Conservation (phyloP, 371 early-diverging fungal species). For the Rhizopus delemar region DNA sequence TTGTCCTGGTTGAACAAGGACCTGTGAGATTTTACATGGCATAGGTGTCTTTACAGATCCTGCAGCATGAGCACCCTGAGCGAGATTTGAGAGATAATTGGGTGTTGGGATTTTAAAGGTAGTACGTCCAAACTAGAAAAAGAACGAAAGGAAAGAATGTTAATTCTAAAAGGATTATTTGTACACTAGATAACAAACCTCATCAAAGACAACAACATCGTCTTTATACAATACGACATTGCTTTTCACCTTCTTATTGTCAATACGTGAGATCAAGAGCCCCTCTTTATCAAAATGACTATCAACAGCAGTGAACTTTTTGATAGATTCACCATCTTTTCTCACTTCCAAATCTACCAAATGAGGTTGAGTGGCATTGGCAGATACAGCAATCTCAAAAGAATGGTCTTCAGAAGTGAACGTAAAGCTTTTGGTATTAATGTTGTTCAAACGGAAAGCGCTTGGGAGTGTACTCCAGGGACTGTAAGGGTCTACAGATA, state of each 20-base stretch:
- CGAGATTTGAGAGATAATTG: conserved; percentile 49
- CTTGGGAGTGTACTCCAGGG: conserved; percentile 63
- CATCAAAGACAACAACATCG: conserved; percentile 66
- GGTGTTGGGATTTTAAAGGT: conserved; percentile 68
- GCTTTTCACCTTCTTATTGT: conserved; percentile 55
- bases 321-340: conserved; percentile 27
- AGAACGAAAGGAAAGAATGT: conserved; percentile 1
- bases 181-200: conserved; percentile 34
- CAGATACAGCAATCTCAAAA: conserved; percentile 33
- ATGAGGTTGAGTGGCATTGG: conserved; percentile 17
- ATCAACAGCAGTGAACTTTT: conserved; percentile 31
- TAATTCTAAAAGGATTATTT: neutral
- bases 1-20: conserved; percentile 80
- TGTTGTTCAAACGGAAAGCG: conserved; percentile 60
- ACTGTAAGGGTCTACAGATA: conserved; percentile 34
- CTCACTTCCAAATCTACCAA: conserved; percentile 36
- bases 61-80: conserved; percentile 50
- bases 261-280: conserved; percentile 58
- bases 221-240: conserved; percentile 64
- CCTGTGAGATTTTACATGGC: conserved; percentile 95
- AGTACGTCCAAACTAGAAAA: conserved; percentile 50
- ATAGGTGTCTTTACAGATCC: conserved; percentile 89
- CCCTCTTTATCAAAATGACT: conserved; percentile 45
- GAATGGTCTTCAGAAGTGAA: conserved; percentile 29
- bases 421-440: conserved; percentile 42